These are phyloP conservation scores for Melaleuca quinquenervia DNA, from an alignment of 345 rosid species.

Conservation along the genomic window DNA sequence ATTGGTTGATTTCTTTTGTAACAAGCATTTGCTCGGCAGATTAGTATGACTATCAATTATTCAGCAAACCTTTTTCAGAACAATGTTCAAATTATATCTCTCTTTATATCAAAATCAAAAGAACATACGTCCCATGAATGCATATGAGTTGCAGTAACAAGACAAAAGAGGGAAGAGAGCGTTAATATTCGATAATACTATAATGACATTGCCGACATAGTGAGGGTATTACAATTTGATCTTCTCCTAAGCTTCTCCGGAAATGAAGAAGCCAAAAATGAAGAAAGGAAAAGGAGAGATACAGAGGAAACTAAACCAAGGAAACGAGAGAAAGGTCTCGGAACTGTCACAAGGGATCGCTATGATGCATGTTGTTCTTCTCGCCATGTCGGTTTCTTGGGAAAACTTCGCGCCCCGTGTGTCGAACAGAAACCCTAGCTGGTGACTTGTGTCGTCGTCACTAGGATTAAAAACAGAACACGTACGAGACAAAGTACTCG, in stretches of 20 bases:
- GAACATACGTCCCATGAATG: not conserved
- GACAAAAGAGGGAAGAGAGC: not conserved
- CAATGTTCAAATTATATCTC: not conserved
- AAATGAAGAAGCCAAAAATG: not conserved
- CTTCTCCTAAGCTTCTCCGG: not conserved
- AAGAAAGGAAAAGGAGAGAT: not conserved
- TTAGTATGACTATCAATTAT: not conserved
- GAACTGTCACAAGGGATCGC: not conserved
- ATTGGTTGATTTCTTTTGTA: not conserved
- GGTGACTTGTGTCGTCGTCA: not conserved
- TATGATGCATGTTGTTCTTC: too few species aligned
- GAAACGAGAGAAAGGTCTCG: not conserved
- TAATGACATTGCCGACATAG: not conserved
- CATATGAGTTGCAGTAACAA: not conserved
- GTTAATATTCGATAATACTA: not conserved
- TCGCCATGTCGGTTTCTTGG: not conserved
- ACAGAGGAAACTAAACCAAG: not conserved
- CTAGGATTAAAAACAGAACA: not conserved
- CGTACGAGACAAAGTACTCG: not conserved
- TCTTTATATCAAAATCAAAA: not conserved
- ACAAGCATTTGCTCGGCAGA: not conserved
- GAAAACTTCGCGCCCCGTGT: not conserved
- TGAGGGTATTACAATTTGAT: not conserved
- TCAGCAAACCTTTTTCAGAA: not conserved
- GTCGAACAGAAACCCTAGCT: not conserved